Evolutionary conservation across 495 filamentous ascomycete species (phyloP), one percentile per base, ranked within the genome.

Genomic region (Aspergillus leporis): DNA sequence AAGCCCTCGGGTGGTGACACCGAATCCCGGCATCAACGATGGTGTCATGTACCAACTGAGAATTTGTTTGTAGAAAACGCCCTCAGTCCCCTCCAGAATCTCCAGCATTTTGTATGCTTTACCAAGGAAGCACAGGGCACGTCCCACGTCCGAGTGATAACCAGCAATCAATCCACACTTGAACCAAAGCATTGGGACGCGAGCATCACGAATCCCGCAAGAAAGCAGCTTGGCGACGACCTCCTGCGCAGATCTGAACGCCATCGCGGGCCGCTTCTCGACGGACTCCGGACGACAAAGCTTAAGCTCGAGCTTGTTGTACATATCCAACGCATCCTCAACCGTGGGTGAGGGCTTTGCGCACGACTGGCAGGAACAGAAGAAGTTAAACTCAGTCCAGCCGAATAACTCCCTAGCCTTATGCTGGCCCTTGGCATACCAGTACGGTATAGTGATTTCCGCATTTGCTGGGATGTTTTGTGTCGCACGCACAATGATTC

Each of bases 361-460:
- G 43, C 65, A 67, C 14, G 34, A 13, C 6, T 48, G 14, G 36
- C 65, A 67, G 13, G 48, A 47, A 23, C 65, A 67, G 7, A 21
- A 30, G 45, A 64, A 67, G 0, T 13, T 32, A 12, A 55, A 47
- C 4, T 21, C 40, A 1, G 10, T 9, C 6, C 21, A 16, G 1
- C 21, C 18, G 32, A 46, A 13, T 8, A 46, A 4, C 19, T 47
- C 46, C 5, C 61, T 51, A 16, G 19, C 25, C 12, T 18, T 19
- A 4, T n/a, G 1, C 2, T 10, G 4, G 1, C 60, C 64, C 3
- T 16, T 23, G 1, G 45, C 25, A 16, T 48, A 55, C 19, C 50
- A 47, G 41, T 67, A 67, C 1, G 58, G 18, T 16, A 75, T 56
- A 0, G 63, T 69, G 41, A 75, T 58, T 47, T 75, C 70, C 59